These are phyloP conservation scores for Fusarium sp. DNA, from an alignment of 2,329 filamentous ascomycete species.

Conservation along the genomic window DNA sequence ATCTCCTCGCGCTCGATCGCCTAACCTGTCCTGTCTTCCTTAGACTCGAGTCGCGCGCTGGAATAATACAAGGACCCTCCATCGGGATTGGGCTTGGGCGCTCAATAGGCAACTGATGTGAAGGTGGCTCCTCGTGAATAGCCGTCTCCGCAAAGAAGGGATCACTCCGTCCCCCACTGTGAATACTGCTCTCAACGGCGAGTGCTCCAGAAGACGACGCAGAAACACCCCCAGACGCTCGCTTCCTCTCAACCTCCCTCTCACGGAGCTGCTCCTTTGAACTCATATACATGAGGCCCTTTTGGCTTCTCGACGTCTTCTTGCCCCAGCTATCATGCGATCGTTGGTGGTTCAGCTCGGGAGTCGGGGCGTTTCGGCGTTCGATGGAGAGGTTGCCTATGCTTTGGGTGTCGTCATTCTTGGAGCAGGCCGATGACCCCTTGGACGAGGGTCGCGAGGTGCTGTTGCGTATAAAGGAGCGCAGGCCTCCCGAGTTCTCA, in stretches of 20 bases:
- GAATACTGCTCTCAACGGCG: slow-evolving; percentile 53
- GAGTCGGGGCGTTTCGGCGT: slow-evolving; percentile 60
- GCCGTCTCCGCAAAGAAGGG: slow-evolving; percentile 64
- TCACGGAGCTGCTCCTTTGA: slow-evolving; percentile 76
- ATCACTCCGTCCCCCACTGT: slow-evolving; percentile 55
- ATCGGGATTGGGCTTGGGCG: slow-evolving; percentile 30
- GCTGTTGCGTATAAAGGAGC: slow-evolving; percentile 68
- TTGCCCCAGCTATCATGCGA: slow-evolving; percentile 74
- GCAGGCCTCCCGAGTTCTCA: slow-evolving; percentile 64
- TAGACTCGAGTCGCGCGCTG: slow-evolving; percentile 75
- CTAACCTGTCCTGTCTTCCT: slow-evolving; percentile 67
- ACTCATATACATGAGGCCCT: slow-evolving; percentile 78
- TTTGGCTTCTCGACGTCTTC: slow-evolving; percentile 64
- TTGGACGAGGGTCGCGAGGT: slow-evolving; percentile 68
- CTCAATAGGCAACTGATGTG: slow-evolving; percentile 42
- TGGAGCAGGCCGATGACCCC: slow-evolving; percentile 65
- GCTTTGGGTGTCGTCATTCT: slow-evolving; percentile 69
- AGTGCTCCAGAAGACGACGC: slow-evolving; percentile 48
- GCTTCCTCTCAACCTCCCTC: slow-evolving; percentile 71
- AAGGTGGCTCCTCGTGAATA: slow-evolving; percentile 66
- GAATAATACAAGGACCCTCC: slow-evolving; percentile 67
- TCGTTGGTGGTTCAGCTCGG: slow-evolving; percentile 63
- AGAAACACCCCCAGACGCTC: slow-evolving; percentile 49
- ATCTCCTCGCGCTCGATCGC: slow-evolving; percentile 63
- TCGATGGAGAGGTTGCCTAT: slow-evolving; percentile 75